Conservation (phyloP, 257 asterid species). For the Craterostigma plantagineum region DNA sequence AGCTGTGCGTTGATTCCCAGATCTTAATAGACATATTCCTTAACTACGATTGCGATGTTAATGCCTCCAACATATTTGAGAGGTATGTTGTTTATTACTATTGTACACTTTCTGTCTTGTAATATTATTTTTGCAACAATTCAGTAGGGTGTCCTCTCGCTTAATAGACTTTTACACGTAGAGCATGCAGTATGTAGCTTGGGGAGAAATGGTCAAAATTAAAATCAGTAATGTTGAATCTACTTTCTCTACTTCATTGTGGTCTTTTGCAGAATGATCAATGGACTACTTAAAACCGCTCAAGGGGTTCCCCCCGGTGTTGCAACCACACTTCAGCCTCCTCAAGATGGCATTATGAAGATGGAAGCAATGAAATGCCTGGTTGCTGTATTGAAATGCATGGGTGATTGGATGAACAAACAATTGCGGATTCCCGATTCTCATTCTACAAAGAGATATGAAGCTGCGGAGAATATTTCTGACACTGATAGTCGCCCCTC, state of each 20-base stretch:
- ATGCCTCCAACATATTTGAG: conserved; percentile 96
- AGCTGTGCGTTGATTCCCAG: conserved; percentile 82
- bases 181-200: no score
- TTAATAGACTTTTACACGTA: no score
- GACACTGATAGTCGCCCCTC: conserved; percentile 46
- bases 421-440: conserved; percentile 84
- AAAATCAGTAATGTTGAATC: conserved; percentile 7
- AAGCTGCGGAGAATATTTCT: conserved; percentile 36
- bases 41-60: conserved; percentile 96
- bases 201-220: not conserved
- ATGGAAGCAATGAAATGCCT: conserved; percentile 92
- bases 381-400: conserved; percentile 64
- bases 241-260: conserved; percentile 9
- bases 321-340: conserved; percentile 65
- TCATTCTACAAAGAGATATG: conserved; percentile 45
- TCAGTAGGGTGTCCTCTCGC: no score
- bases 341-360: conserved; percentile 75
- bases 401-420: conserved; percentile 99
- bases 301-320: conserved; percentile 95
- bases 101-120: no score
- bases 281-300: conserved; percentile 97
- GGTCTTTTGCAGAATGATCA: conserved; percentile 65
- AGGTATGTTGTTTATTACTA: conserved; percentile 24
- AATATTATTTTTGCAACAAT: no score
- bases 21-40: conserved; percentile 94